Percentiles rank a stretch among this genome's conserved stretches.
Evolutionary conservation across 345 rosid genomes (phyloP).

Genomic region (Draba incana): DNA sequence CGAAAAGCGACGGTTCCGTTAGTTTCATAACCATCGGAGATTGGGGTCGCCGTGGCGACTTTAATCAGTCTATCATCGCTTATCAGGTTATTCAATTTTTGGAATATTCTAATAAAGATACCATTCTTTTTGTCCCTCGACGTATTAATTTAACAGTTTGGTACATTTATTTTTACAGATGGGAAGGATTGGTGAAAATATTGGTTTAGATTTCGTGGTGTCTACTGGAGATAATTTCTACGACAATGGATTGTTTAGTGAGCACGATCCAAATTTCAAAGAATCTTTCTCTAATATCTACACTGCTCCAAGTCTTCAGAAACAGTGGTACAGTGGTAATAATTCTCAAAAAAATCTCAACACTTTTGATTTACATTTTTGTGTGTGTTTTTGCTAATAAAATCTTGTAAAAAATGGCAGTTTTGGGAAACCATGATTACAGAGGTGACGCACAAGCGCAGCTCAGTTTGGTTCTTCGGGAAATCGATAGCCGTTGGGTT

Average conservation of each 20-base stretch:
- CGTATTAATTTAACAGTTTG: background rate
- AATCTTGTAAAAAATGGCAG: constrained; percentile 36
- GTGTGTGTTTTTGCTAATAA: background rate
- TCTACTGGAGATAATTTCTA: constrained; percentile 92
- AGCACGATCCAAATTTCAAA: constrained; percentile 54
- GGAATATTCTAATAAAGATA: constrained; percentile 37
- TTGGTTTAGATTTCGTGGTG: constrained; percentile 69
- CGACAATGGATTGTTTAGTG: constrained; percentile 65
- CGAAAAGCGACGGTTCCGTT: constrained; percentile 56
- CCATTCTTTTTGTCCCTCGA: background rate
- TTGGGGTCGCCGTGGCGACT: constrained; percentile 81
- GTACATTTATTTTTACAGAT: constrained; percentile 47
- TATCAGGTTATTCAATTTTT: constrained; percentile 47
- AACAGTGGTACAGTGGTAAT: constrained; percentile 75
- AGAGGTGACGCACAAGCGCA: constrained; percentile 76
- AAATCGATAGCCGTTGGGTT: constrained; percentile 69
- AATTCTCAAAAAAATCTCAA: background rate
- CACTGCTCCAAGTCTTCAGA: constrained; percentile 71
- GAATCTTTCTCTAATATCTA: constrained; percentile 73
- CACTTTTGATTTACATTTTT: background rate
- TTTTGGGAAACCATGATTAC: constrained; percentile 79
- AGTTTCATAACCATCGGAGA: constrained; percentile 76
- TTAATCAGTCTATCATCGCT: constrained; percentile 71
- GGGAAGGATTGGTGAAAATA: constrained; percentile 70
- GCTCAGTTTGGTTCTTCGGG: constrained; percentile 55